Evolutionary conservation across 306 rosid genomes (phyloP).

Genomic region (Cicer pinnatifidum): DNA sequence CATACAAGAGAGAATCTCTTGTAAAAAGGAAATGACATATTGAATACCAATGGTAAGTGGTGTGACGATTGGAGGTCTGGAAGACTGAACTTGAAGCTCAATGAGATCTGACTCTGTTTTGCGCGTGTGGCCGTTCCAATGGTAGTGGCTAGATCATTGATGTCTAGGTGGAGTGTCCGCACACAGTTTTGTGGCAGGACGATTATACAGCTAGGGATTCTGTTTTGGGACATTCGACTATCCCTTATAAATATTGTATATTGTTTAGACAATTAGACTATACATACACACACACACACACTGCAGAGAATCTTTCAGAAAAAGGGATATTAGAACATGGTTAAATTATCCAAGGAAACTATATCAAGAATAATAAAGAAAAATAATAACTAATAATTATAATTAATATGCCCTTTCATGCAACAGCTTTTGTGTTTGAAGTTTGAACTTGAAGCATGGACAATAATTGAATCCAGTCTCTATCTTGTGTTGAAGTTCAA

Average conservation of each 20-base stretch:
- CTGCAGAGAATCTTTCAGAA: neutral
- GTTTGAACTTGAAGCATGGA: constrained; percentile 6
- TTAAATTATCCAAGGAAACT: neutral
- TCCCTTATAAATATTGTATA: neutral
- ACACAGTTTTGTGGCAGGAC: too few species aligned
- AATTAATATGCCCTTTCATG: constrained; percentile 2
- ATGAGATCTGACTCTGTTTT: too few species aligned
- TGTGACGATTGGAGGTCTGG: too few species aligned
- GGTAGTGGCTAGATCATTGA: too few species aligned
- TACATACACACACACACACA: neutral
- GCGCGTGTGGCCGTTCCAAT: too few species aligned
- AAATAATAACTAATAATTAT: neutral
- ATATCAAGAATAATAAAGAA: neutral
- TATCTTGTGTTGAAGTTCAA: constrained; percentile 10
- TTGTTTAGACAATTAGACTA: neutral
- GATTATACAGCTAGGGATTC: too few species aligned
- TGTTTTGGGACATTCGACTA: too few species aligned
- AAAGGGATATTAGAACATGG: neutral
- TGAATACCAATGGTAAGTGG: too few species aligned
- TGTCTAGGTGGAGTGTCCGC: too few species aligned
- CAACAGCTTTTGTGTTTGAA: constrained; percentile 8
- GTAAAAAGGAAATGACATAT: too few species aligned
- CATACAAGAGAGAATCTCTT: too few species aligned
- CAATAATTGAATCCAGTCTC: constrained; percentile 10
- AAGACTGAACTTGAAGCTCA: too few species aligned